Base-by-base conservation (phyloP, 208 protist genomes). In the Trypanosoma avium region DNA sequence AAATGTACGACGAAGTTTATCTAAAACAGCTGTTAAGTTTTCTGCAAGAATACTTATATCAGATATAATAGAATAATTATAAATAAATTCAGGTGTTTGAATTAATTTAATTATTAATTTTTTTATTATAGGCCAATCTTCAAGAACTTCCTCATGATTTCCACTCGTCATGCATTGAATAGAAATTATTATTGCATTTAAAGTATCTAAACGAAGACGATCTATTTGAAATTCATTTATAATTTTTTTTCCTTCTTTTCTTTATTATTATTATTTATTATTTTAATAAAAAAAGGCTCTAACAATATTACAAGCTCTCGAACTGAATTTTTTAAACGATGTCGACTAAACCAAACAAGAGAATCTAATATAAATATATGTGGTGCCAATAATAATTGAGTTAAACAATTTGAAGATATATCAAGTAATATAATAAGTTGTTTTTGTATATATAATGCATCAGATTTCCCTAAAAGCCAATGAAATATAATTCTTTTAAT, bases 81-180 rank as follows among this genome's bases (percentile, higher is more conserved):
- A 9, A 4, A 49, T 38, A 27, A 71, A 22, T 38, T 67, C 48
- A 49, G 47, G 15, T 24, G 64, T 54, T 43, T 64, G 43, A 3
- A 65, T 3, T n/a, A 67, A 30, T 17, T n/a, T 27, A 8, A n/a
- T 6, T 22, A 85, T 40, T 29, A 75, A 40, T 24, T 63, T 26
- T 8, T 43, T 58, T 46, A 81, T 49, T 46, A 76, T 9, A 0
- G 67, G 46, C 82, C 85, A 92, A 43, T 88, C 82, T 13, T 58
- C 47, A 13, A 87, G 61, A 38, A 89, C 77, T 12, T 82, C 81
- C 24, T 67, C 62, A 49, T 85, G 79, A 0, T 47, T 24, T 13
- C 86, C 86, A 54, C 81, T 86, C 15, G 80, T 81, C 38, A 92
- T 50, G 45, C 82, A 89, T 62, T 87, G 82, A 8, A 79, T 68